phyloP scores from a whole-genome alignment of 1,139 yeast genomes.

The Blastobotrys aristatus region DNA sequence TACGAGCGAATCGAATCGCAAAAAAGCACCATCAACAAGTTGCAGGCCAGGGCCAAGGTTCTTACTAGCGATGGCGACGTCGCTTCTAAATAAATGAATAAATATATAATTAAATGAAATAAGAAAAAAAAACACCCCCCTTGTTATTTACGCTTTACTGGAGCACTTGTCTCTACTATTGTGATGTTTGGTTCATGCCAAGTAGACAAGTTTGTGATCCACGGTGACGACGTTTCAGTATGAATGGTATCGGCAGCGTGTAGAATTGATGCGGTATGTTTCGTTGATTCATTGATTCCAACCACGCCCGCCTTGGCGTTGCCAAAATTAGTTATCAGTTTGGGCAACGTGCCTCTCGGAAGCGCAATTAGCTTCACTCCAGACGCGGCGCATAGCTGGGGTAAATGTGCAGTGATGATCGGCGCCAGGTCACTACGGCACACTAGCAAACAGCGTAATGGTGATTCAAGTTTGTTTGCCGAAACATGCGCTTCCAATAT shows the following conservation, averaged over 20 bases:
- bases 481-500: constrained; percentile 18
- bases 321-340: too few relatives aligned
- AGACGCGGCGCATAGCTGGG: constrained; percentile 23
- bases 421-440: constrained; percentile 25
- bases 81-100: background rate
- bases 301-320: constrained; percentile 13
- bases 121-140: background rate
- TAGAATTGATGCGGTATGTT: too few relatives aligned
- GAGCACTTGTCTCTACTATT: constrained; percentile 18
- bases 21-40: constrained; percentile 10
- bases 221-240: too few relatives aligned
- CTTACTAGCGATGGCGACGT: background rate
- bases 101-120: background rate
- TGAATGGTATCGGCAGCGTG: too few relatives aligned
- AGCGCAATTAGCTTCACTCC: constrained; percentile 20
- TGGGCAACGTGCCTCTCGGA: constrained; percentile 25
- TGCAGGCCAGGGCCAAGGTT: constrained; percentile 9
- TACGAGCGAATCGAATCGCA: constrained; percentile 18
- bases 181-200: constrained; percentile 15
- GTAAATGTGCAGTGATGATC: constrained; percentile 23
- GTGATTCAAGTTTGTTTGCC: background rate
- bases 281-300: too few relatives aligned
- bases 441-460: constrained; percentile 19
- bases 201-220: constrained; percentile 12
- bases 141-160: constrained; percentile 3